Percentiles rank a stretch among this genome's conserved stretches.
Evolutionary conservation across 2,329 filamentous ascomycete species (phyloP).

Genomic region (Cladophialophora exuberans): DNA sequence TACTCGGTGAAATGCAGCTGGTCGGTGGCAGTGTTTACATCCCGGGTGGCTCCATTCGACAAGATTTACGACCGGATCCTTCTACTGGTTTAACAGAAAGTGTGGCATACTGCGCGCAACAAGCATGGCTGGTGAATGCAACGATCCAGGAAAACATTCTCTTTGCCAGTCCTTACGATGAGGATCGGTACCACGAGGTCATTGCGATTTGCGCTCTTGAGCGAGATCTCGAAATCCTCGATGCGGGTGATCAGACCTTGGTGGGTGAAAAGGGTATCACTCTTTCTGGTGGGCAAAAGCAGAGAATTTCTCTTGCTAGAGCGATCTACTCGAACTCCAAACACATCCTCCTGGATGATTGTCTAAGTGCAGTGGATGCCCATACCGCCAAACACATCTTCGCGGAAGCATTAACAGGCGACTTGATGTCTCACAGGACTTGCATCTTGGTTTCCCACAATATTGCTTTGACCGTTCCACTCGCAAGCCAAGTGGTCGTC

Average conservation of each 20-base stretch:
- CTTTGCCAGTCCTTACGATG: slow-evolving; percentile 79
- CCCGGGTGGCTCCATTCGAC: slow-evolving; percentile 81
- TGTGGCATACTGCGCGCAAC: slow-evolving; percentile 93
- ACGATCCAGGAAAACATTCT: slow-evolving; percentile 96
- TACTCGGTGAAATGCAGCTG: slow-evolving; percentile 93
- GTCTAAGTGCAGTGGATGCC: slow-evolving; percentile 93
- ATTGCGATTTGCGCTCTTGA: slow-evolving; percentile 89
- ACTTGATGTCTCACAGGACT: slow-evolving; percentile 83
- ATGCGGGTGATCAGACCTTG: slow-evolving; percentile 87
- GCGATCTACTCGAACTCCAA: slow-evolving; percentile 95
- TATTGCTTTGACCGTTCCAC: slow-evolving; percentile 80
- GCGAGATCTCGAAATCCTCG: slow-evolving; percentile 87
- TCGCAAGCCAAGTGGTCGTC: slow-evolving; percentile 77
- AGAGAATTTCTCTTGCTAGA: slow-evolving; percentile 93
- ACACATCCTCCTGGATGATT: slow-evolving; percentile 90
- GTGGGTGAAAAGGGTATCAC: slow-evolving; percentile 98
- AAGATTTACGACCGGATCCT: slow-evolving; percentile 79
- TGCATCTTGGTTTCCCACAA: slow-evolving; percentile 98
- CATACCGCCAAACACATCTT: slow-evolving; percentile 99
- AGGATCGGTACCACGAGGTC: slow-evolving; percentile 82
- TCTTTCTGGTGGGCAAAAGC: slow-evolving; percentile 94
- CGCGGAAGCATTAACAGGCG: slow-evolving; percentile 85
- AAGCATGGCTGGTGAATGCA: slow-evolving; percentile 95
- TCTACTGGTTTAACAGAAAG: slow-evolving; percentile 87
- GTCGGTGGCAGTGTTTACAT: slow-evolving; percentile 79